A percentile compares a stretch with the other conserved stretches of the same genome.
Conservation (phyloP, 2,329 filamentous ascomycete species). For the Aspergillus unguis region DNA sequence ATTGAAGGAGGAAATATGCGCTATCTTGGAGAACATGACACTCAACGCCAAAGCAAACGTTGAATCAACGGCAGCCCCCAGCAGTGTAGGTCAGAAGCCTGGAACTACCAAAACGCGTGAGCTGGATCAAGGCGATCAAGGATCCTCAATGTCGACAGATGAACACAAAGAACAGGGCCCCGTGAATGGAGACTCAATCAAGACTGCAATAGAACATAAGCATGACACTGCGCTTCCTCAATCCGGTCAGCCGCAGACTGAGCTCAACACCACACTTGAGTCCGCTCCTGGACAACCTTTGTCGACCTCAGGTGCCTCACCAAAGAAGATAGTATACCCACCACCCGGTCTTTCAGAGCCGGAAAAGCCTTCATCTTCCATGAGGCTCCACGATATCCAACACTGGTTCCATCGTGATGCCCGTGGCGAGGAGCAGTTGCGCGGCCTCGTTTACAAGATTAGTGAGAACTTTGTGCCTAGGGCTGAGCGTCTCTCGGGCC, state of each 20-base stretch:
- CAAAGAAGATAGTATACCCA: conserved; percentile 5
- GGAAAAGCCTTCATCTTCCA: neutral
- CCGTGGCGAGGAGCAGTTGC: conserved; percentile 17
- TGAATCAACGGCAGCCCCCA: neutral
- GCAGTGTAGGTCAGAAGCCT: neutral
- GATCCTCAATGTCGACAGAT: no score
- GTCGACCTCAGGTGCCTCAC: neutral
- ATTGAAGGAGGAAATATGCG: conserved; percentile 8
- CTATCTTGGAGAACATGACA: conserved; percentile 8
- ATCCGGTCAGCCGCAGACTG: neutral
- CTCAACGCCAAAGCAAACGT: neutral
- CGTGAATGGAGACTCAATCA: no score
- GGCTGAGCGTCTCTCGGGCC: conserved; percentile 6
- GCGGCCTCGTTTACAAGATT: conserved; percentile 19
- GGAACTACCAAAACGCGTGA: neutral
- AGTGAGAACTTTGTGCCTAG: conserved; percentile 16
- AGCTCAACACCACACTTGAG: no score
- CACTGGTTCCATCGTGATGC: conserved; percentile 24
- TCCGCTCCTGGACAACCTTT: neutral
- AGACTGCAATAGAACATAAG: no score
- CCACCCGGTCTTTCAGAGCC: conserved; percentile 20
- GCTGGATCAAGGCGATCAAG: neutral
- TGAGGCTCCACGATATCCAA: conserved; percentile 17
- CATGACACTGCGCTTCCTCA: neutral
- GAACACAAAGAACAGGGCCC: no score